A percentile compares a stretch with the other conserved stretches of the same genome.
Conservation (phyloP, 2,329 filamentous ascomycete species). For the Plenodomus tracheiphilus region DNA sequence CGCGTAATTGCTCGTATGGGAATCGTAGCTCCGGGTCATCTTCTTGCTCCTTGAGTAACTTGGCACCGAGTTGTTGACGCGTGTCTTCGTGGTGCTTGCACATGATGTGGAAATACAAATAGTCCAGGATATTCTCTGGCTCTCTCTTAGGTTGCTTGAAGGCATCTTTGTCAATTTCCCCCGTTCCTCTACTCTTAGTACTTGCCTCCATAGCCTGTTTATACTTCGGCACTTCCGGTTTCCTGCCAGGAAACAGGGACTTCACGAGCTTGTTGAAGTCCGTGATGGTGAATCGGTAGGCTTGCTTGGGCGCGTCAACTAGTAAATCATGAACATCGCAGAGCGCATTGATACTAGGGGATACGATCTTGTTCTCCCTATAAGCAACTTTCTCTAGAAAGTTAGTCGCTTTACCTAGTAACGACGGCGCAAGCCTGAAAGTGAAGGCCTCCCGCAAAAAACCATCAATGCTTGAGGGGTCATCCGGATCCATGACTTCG, state of each 20-base stretch:
- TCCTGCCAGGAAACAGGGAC: constrained; percentile 52
- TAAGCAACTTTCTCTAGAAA: constrained; percentile 68
- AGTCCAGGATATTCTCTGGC: constrained; percentile 62
- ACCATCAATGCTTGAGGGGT: constrained; percentile 39
- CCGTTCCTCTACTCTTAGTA: constrained; percentile 14
- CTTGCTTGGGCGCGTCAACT: constrained; percentile 52
- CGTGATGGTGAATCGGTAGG: constrained; percentile 52
- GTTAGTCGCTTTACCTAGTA: constrained; percentile 67
- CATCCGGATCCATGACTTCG: constrained; percentile 45
- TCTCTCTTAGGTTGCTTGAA: no score
- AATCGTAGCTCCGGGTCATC: constrained; percentile 10
- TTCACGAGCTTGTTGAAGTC: constrained; percentile 58
- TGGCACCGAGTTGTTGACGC: constrained; percentile 25
- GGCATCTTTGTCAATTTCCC: constrained; percentile 17
- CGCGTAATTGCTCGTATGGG: constrained; percentile 6
- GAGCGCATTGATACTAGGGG: constrained; percentile 24
- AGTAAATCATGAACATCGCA: constrained; percentile 51
- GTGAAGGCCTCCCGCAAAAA: constrained; percentile 60
- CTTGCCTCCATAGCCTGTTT: constrained; percentile 36
- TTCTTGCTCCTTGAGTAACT: constrained; percentile 29
- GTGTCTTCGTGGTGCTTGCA: constrained; percentile 44
- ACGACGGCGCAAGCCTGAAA: constrained; percentile 60
- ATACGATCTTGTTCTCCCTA: constrained; percentile 33
- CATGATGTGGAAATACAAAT: constrained; percentile 61
- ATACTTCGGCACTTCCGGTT: constrained; percentile 51